Evolutionary conservation across 768 basidiomycete genomes (phyloP).

Genomic region (Rhodotorula diobovata): DNA sequence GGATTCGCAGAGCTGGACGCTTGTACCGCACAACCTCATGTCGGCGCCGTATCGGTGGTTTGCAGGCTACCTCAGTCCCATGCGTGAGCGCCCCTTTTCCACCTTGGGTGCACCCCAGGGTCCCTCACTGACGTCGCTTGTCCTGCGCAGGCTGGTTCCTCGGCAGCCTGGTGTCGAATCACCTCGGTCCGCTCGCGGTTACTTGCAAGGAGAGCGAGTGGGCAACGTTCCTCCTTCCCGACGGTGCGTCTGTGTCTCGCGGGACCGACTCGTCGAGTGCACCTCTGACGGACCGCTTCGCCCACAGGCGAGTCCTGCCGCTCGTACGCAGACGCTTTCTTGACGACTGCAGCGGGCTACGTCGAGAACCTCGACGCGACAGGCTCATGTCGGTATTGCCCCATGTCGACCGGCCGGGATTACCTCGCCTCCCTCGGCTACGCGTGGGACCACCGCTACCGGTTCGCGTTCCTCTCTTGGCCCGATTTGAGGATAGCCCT

Average conservation of each 20-base stretch:
- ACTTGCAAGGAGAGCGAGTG: constrained; percentile 9
- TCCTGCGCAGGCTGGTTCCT: constrained; percentile 2
- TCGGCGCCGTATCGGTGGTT: constrained; percentile 23
- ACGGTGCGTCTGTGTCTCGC: constrained; percentile 10
- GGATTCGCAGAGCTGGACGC: not conserved
- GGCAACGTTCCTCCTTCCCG: constrained; percentile 10
- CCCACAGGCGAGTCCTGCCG: constrained; percentile 27
- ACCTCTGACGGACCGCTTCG: not conserved
- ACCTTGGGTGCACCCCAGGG: not conserved
- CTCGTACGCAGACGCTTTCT: constrained; percentile 24
- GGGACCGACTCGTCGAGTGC: not conserved
- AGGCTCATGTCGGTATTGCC: constrained; percentile 8
- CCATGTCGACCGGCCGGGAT: not conserved
- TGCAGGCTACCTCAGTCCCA: constrained; percentile 24
- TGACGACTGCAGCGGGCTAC: constrained; percentile 26
- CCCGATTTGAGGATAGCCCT: too few relatives aligned
- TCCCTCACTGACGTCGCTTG: too few relatives aligned
- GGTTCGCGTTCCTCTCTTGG: not conserved
- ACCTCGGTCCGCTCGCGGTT: not conserved
- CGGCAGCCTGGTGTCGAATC: constrained; percentile 12
- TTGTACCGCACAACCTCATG: constrained; percentile 14
- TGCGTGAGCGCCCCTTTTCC: not conserved
- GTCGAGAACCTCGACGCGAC: constrained; percentile 21
- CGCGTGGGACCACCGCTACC: constrained; percentile 4
- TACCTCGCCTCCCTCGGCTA: constrained; percentile 21